phyloP scores from a whole-genome alignment of 257 asterid genomes.

The Solanum boliviense region DNA sequence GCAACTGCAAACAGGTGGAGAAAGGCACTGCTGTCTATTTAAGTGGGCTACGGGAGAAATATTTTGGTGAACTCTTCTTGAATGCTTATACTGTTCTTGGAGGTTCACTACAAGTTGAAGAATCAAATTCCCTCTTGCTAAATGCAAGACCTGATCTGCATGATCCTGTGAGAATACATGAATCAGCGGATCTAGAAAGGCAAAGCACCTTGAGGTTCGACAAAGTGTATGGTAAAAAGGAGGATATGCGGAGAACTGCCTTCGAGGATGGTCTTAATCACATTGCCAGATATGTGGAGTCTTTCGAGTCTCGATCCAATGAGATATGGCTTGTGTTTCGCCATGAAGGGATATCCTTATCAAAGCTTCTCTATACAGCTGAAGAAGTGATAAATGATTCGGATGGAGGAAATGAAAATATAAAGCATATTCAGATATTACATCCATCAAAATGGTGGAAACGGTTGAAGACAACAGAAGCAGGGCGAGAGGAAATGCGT shows the following conservation, averaged over 20 bases:
- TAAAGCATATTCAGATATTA: slow-evolving; percentile 68
- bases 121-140: slow-evolving; percentile 26
- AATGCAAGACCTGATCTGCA: slow-evolving; percentile 15
- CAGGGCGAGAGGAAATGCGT: slow-evolving; percentile 84
- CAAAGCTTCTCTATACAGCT: slow-evolving; percentile 82
- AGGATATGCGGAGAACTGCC: slow-evolving; percentile 19
- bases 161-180: slow-evolving; percentile 17
- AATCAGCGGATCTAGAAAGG: slow-evolving; percentile 24
- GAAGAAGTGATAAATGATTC: slow-evolving; percentile 52
- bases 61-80: slow-evolving; percentile 83
- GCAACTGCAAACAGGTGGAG: slow-evolving; percentile 65
- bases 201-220: slow-evolving; percentile 26
- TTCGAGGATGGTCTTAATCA: slow-evolving; percentile 76
- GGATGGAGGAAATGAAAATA: slow-evolving; percentile 40
- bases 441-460: slow-evolving; percentile 99
- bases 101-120: slow-evolving; percentile 32
- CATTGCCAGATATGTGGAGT: slow-evolving; percentile 92
- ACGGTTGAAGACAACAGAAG: slow-evolving; percentile 84
- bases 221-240: slow-evolving; percentile 21
- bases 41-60: slow-evolving; percentile 91
- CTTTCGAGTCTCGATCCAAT: slow-evolving; percentile 83
- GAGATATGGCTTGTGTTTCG: slow-evolving; percentile 96
- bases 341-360: slow-evolving; percentile 88
- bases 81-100: slow-evolving; percentile 65
- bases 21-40: slow-evolving; percentile 72